Percentiles rank a stretch among this genome's conserved stretches.
Conservation (phyloP, 176 grass and related monocot genomes). For the Carex cristatella region DNA sequence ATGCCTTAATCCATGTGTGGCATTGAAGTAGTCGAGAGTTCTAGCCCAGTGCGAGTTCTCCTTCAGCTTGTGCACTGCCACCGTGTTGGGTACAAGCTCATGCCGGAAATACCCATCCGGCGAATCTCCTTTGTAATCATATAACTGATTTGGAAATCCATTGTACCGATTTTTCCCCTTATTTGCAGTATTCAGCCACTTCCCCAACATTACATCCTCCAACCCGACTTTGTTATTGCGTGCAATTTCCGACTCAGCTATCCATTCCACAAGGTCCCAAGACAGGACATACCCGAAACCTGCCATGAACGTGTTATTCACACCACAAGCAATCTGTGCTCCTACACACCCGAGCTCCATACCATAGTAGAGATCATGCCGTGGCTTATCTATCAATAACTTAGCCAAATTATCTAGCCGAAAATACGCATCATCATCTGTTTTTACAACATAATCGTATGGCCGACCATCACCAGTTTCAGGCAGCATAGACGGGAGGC, state of each 20-base stretch:
- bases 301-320: slow-evolving; percentile 44
- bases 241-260: slow-evolving; percentile 44
- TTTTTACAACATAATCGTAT: slow-evolving; percentile 67
- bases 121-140: slow-evolving; percentile 35
- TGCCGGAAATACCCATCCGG: slow-evolving; percentile 38
- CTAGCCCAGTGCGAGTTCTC: slow-evolving; percentile 29
- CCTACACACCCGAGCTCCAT: slow-evolving; percentile 31
- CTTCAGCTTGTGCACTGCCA: slow-evolving; percentile 56
- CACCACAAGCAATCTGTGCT: background rate
- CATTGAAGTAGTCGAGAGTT: slow-evolving; percentile 54
- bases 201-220: slow-evolving; percentile 48
- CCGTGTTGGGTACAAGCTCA: slow-evolving; percentile 28
- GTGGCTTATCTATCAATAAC: slow-evolving; percentile 27
- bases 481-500: slow-evolving; percentile 20
- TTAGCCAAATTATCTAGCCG: slow-evolving; percentile 21
- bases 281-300: slow-evolving; percentile 41
- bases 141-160: slow-evolving; percentile 45
- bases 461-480: background rate
- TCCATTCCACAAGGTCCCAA: slow-evolving; percentile 46
- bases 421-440: slow-evolving; percentile 65
- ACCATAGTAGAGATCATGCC: slow-evolving; percentile 41
- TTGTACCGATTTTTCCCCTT: slow-evolving; percentile 39
- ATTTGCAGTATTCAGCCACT: slow-evolving; percentile 31
- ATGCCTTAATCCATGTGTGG: slow-evolving; percentile 28
- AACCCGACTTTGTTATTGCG: slow-evolving; percentile 20